Conservation (phyloP, 306 rosid genomes). For the Cicer yamashitae region DNA sequence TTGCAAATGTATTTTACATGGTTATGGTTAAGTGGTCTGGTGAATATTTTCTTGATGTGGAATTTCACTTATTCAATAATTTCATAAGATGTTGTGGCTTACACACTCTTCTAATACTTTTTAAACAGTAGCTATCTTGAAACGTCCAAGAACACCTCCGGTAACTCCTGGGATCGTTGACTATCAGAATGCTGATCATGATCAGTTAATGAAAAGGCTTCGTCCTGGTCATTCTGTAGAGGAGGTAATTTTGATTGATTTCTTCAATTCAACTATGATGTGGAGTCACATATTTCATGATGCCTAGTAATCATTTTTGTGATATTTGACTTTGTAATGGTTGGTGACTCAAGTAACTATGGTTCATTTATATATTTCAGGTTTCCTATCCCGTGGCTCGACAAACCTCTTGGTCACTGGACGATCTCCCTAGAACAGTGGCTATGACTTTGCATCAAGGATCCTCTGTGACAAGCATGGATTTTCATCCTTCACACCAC, state of each 20-base stretch:
- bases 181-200: slow-evolving; percentile 73
- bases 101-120: slow-evolving; percentile 2
- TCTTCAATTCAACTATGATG: slow-evolving; percentile 20
- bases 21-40: slow-evolving; percentile 9
- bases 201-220: slow-evolving; percentile 72
- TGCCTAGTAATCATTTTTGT: background rate
- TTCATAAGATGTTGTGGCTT: slow-evolving; percentile 16
- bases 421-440: slow-evolving; percentile 84
- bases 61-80: slow-evolving; percentile 34
- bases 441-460: slow-evolving; percentile 82
- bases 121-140: slow-evolving; percentile 70
- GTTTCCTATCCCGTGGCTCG: slow-evolving; percentile 72
- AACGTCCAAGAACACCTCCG: slow-evolving; percentile 81
- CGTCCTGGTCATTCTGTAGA: slow-evolving; percentile 70
- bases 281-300: slow-evolving; percentile 13
- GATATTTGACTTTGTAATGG: slow-evolving; percentile 28
- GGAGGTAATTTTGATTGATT: slow-evolving; percentile 62
- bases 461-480: slow-evolving; percentile 81
- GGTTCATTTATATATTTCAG: slow-evolving; percentile 52
- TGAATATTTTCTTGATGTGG: slow-evolving; percentile 18
- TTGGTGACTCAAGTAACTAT: slow-evolving; percentile 32
- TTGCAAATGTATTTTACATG: slow-evolving; percentile 21
- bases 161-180: slow-evolving; percentile 72
- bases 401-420: slow-evolving; percentile 75
- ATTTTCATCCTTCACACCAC: slow-evolving; percentile 82